Evolutionary conservation across 2,329 filamentous ascomycete species (phyloP).

Genomic region (Sclerotinia trifoliorum): DNA sequence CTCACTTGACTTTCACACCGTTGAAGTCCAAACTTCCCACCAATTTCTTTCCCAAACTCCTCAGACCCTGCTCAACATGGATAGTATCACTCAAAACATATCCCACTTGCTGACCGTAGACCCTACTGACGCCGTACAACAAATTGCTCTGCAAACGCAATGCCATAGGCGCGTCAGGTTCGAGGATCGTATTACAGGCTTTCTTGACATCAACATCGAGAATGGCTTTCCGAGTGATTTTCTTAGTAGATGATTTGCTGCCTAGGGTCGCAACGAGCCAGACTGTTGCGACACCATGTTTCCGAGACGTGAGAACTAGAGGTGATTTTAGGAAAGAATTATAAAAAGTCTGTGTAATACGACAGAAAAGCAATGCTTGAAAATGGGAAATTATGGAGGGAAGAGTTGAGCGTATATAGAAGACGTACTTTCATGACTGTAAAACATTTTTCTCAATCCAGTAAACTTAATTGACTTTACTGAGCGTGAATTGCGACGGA

Average conservation of each 20-base stretch:
- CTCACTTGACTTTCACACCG: conserved; percentile 61
- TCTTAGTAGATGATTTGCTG: conserved; percentile 66
- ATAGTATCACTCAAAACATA: conserved; percentile 77
- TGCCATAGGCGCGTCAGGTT: conserved; percentile 83
- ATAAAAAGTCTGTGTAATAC: neutral
- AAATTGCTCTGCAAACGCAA: conserved; percentile 86
- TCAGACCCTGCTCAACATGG: conserved; percentile 72
- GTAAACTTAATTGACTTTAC: neutral
- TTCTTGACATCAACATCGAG: conserved; percentile 82
- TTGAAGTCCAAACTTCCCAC: conserved; percentile 63
- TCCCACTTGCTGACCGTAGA: conserved; percentile 81
- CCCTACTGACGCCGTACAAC: conserved; percentile 80
- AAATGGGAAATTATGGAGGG: neutral
- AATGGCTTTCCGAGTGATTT: conserved; percentile 81
- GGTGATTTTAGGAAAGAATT: neutral
- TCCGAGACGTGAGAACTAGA: conserved; percentile 73
- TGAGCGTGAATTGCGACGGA: neutral
- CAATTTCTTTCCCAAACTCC: conserved; percentile 60
- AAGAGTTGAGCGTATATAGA: neutral
- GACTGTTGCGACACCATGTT: conserved; percentile 91
- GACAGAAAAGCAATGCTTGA: neutral
- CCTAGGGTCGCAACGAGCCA: conserved; percentile 94
- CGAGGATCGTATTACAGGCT: conserved; percentile 84
- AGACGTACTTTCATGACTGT: conserved; percentile 83
- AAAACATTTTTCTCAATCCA: conserved; percentile 66